These are phyloP conservation scores for Orbilia ellipsospora DNA, from an alignment of 2,329 filamentous ascomycete genomes.

Conservation along the genomic window DNA sequence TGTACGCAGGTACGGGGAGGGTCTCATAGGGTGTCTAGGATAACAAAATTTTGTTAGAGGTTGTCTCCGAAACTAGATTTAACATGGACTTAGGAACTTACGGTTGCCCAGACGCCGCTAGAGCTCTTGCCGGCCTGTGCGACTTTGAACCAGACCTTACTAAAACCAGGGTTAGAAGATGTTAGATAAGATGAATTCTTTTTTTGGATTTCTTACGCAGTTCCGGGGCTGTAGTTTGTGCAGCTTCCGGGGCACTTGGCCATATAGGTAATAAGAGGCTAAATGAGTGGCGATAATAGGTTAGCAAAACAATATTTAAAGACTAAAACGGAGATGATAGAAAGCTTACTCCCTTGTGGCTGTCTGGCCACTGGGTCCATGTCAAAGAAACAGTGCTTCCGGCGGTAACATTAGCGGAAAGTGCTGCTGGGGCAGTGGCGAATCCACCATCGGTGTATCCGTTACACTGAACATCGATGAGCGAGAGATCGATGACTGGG, in stretches of 20 bases:
- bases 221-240: conserved; percentile 66
- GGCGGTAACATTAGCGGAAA: conserved; percentile 68
- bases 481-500: conserved; percentile 68
- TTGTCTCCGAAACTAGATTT: background rate
- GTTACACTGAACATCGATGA: conserved; percentile 69
- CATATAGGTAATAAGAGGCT: conserved; percentile 71
- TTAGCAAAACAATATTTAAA: conserved; percentile 62
- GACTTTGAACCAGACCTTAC: conserved; percentile 55
- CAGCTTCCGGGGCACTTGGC: conserved; percentile 70
- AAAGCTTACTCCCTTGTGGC: conserved; percentile 58
- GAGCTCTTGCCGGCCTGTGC: conserved; percentile 47
- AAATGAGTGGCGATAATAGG: background rate
- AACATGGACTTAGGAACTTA: conserved; percentile 18
- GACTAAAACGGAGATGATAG: conserved; percentile 57
- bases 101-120: conserved; percentile 29
- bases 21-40: conserved; percentile 56
- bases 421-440: conserved; percentile 64
- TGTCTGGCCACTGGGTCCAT: conserved; percentile 68
- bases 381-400: conserved; percentile 68
- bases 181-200: no score
- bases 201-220: conserved; percentile 59
- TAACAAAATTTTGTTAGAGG: background rate
- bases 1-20: conserved; percentile 62
- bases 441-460: conserved; percentile 62
- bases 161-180: conserved; percentile 8